Conservation (phyloP, 2,329 filamentous ascomycete species). For the Rhexocercosporidium sp. region DNA sequence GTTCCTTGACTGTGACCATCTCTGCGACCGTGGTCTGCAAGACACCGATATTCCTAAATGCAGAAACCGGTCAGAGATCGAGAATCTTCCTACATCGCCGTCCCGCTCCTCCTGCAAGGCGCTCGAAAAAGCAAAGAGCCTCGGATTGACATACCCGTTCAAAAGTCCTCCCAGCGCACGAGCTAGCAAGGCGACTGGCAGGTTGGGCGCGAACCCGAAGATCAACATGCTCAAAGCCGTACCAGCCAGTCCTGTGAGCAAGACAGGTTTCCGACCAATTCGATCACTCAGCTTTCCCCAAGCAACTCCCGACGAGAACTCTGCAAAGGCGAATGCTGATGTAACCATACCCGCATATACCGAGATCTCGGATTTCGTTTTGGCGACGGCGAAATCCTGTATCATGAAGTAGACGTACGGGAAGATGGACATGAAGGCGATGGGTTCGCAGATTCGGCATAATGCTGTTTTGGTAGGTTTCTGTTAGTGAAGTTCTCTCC, state of each 20-base stretch:
- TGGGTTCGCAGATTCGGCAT: constrained; percentile 96
- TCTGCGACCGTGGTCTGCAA: constrained; percentile 95
- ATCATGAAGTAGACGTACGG: constrained; percentile 99
- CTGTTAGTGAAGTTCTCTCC: not conserved
- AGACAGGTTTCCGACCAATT: constrained; percentile 89
- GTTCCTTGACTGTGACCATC: constrained; percentile 88
- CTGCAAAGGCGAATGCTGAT: constrained; percentile 92
- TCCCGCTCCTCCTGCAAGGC: not conserved
- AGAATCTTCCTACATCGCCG: not conserved
- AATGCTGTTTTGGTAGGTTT: constrained; percentile 62
- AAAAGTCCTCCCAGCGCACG: constrained; percentile 88
- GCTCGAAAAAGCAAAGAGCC: not conserved
- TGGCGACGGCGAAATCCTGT: constrained; percentile 83
- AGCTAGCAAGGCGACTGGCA: constrained; percentile 83
- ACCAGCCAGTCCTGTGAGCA: constrained; percentile 86
- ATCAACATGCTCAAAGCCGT: constrained; percentile 91
- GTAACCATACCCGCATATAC: constrained; percentile 96
- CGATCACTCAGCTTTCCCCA: constrained; percentile 94
- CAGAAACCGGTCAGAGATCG: constrained; percentile 25
- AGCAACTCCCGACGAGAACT: constrained; percentile 89
- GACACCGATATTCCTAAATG: constrained; percentile 83
- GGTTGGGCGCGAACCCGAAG: constrained; percentile 86
- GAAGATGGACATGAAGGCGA: constrained; percentile 99
- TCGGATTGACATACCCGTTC: constrained; percentile 72
- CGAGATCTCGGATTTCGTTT: constrained; percentile 79